A percentile compares a stretch with the other conserved stretches of the same genome.
These are phyloP conservation scores for Ophiostoma montium DNA, from an alignment of 2,329 filamentous ascomycete genomes.

Conservation along the genomic window DNA sequence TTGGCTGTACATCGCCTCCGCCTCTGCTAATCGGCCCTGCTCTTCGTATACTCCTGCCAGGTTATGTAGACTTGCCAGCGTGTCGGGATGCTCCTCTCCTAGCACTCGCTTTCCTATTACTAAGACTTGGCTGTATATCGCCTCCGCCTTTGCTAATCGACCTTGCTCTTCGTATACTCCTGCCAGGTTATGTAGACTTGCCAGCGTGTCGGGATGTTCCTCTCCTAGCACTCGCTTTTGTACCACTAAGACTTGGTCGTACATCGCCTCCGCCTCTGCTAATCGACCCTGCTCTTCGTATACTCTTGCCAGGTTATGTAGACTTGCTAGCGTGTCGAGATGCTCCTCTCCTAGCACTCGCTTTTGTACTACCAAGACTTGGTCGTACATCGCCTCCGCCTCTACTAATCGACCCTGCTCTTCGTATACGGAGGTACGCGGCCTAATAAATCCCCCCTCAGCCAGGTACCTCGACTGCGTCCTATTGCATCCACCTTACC, in stretches of 20 bases:
- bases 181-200: background rate
- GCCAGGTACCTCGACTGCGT: too few species aligned
- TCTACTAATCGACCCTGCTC: background rate
- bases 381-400: background rate
- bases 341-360: too few species aligned
- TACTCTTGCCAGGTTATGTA: background rate
- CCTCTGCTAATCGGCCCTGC: background rate
- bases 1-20: background rate
- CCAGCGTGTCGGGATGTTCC: too few species aligned
- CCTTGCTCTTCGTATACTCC: background rate
- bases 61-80: background rate
- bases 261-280: background rate
- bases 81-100: background rate
- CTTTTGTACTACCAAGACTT: background rate
- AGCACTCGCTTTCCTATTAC: too few species aligned
- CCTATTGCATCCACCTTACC: too few species aligned
- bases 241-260: background rate
- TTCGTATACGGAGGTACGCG: too few species aligned
- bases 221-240: background rate
- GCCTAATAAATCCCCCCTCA: too few species aligned
- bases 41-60: background rate
- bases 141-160: background rate
- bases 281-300: background rate
- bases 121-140: background rate
- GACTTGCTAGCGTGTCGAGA: background rate